Conservation (phyloP, 2,329 filamentous ascomycete species). For the Fusarium praegraminearum region DNA sequence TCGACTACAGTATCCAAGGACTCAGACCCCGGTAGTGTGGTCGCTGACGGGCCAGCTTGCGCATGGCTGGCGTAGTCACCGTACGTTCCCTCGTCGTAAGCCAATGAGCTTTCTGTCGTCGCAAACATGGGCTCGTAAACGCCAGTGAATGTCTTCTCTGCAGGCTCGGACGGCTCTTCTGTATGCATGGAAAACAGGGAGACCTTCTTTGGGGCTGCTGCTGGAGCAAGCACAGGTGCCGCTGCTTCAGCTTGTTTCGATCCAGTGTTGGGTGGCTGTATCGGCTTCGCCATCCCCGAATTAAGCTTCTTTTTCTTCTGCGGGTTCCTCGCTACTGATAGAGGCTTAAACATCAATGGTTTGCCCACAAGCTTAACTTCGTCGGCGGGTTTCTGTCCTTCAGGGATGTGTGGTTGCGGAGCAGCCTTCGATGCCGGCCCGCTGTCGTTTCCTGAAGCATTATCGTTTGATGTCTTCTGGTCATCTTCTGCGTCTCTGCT, state of each 20-base stretch:
- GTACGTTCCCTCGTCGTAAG: slow-evolving; percentile 42
- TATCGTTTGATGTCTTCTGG: slow-evolving; percentile 34
- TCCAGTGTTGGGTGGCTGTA: slow-evolving; percentile 13
- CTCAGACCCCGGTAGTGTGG: slow-evolving; percentile 54
- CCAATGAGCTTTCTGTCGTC: slow-evolving; percentile 41
- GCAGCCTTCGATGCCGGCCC: slow-evolving; percentile 58
- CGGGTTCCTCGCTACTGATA: slow-evolving; percentile 83
- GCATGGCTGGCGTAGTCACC: slow-evolving; percentile 50
- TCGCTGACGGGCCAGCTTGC: slow-evolving; percentile 51
- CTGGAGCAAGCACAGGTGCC: slow-evolving; percentile 19
- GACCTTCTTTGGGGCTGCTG: slow-evolving; percentile 61
- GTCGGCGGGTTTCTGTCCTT: slow-evolving; percentile 68
- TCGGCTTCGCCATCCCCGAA: slow-evolving; percentile 24
- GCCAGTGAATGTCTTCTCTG: slow-evolving; percentile 40
- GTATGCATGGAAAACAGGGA: slow-evolving; percentile 76
- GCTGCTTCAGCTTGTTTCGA: slow-evolving; percentile 39
- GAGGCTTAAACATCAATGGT: slow-evolving; percentile 86
- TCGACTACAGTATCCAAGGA: slow-evolving; percentile 78
- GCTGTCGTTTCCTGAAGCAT: slow-evolving; percentile 44
- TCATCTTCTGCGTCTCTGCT: slow-evolving; percentile 64
- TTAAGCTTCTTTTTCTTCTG: slow-evolving; percentile 72
- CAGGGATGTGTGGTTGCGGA: slow-evolving; percentile 63
- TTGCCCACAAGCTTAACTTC: slow-evolving; percentile 80
- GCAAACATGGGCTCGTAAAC: slow-evolving; percentile 67
- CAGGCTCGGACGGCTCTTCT: slow-evolving; percentile 53